Percentiles rank a stretch among this genome's conserved stretches.
Evolutionary conservation across 345 rosid genomes (phyloP).

Genomic region (Arabidopsis suecica): DNA sequence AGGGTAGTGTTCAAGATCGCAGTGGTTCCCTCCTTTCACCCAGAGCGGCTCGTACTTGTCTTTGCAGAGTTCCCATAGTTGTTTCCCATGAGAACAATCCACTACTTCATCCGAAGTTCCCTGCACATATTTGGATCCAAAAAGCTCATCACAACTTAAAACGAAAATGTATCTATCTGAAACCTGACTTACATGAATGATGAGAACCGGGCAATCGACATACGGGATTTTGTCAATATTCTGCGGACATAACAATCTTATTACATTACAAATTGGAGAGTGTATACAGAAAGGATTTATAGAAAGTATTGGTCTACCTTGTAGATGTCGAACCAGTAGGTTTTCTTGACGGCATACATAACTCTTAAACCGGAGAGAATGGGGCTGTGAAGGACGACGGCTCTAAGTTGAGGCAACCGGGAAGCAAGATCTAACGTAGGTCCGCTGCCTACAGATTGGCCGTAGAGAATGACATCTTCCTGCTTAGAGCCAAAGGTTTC

Average conservation of each 20-base stretch:
- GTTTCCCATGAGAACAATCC: conserved; percentile 93
- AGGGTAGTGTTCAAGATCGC: conserved; percentile 85
- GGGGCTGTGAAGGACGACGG: conserved; percentile 92
- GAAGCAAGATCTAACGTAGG: conserved; percentile 94
- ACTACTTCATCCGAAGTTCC: conserved; percentile 97
- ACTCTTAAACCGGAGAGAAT: conserved; percentile 95
- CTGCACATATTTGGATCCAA: conserved; percentile 40
- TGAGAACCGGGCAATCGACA: conserved; percentile 87
- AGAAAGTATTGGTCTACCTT: conserved; percentile 57
- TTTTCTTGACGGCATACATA: conserved; percentile 93
- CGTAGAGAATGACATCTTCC: conserved; percentile 91
- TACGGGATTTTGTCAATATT: conserved; percentile 94
- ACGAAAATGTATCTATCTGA: background rate
- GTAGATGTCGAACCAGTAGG: conserved; percentile 98
- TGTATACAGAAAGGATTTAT: background rate
- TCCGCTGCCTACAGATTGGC: conserved; percentile 98
- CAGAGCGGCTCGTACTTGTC: conserved; percentile 95
- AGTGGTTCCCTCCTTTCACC: conserved; percentile 95
- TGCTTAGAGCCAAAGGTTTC: conserved; percentile 80
- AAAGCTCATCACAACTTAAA: background rate
- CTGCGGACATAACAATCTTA: conserved; percentile 50
- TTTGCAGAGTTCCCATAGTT: conserved; percentile 91
- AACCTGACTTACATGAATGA: conserved; percentile 80
- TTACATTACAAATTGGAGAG: background rate
- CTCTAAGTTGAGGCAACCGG: conserved; percentile 70